Evolutionary conservation across 1,284 basidiomycete species (phyloP).

Genomic region (Fomitopsis pinicola): DNA sequence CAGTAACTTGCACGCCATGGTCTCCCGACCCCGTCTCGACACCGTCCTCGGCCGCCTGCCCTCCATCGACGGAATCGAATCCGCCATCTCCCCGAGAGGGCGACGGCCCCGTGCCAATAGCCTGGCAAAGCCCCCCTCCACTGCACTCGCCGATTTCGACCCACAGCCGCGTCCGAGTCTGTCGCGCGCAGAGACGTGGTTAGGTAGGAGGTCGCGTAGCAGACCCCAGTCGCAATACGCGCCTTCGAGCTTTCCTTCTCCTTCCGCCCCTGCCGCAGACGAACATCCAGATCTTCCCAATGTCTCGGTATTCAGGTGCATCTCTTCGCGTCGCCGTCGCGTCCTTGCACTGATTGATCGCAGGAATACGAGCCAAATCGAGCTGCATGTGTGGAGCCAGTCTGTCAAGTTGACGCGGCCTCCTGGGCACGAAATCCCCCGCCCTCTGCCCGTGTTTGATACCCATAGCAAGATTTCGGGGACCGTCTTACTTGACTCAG

Average conservation of each 20-base stretch:
- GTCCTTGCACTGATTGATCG: background rate
- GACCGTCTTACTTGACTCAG: conserved; percentile 48
- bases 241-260: conserved; percentile 10
- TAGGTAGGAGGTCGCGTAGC: conserved; percentile 2
- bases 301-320: conserved; percentile 30
- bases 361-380: conserved; percentile 41
- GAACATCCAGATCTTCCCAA: conserved; percentile 18
- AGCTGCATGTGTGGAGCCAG: conserved; percentile 56
- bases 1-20: background rate
- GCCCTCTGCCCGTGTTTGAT: conserved; percentile 52
- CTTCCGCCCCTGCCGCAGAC: background rate
- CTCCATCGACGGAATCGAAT: background rate
- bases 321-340: background rate
- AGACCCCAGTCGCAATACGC: background rate
- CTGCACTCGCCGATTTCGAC: background rate
- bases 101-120: background rate
- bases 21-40: background rate
- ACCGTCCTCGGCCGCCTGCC: background rate
- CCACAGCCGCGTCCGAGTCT: background rate
- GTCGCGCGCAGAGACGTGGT: background rate
- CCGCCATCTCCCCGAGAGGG: background rate
- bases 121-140: background rate
- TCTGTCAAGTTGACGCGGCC: conserved; percentile 46
- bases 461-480: conserved; percentile 58
- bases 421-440: conserved; percentile 29